A percentile compares a stretch with the other conserved stretches of the same genome.
These are phyloP conservation scores for Simplicillium aogashimaense DNA, from an alignment of 2,329 filamentous ascomycete genomes.

Conservation along the genomic window DNA sequence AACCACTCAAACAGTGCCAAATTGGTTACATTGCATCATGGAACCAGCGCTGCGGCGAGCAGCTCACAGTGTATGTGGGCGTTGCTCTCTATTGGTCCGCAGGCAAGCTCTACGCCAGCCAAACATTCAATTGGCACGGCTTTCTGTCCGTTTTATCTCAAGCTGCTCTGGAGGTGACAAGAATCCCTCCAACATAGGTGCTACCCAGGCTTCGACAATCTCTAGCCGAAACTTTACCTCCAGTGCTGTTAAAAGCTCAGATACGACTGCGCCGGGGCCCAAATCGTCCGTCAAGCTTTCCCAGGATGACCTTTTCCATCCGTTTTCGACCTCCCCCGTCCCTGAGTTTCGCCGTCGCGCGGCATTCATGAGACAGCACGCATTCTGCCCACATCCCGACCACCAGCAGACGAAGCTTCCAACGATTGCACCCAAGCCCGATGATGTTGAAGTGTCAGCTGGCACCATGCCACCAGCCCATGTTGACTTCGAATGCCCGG, in stretches of 20 bases:
- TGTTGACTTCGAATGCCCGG: slow-evolving; percentile 88
- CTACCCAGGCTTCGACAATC: too few relatives aligned
- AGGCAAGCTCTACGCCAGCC: slow-evolving; percentile 10
- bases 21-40: slow-evolving; percentile 13
- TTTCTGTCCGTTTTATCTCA: too few relatives aligned
- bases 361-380: slow-evolving; percentile 85
- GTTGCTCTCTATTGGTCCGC: slow-evolving; percentile 25
- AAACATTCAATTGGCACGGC: too few relatives aligned
- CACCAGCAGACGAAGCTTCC: slow-evolving; percentile 68
- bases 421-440: slow-evolving; percentile 52
- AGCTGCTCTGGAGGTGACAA: too few relatives aligned
- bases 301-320: slow-evolving; percentile 83
- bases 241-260: too few relatives aligned
- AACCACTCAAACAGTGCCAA: too few relatives aligned
- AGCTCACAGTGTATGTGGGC: slow-evolving; percentile 27
- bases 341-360: slow-evolving; percentile 80
- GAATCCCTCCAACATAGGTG: too few relatives aligned
- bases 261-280: background rate
- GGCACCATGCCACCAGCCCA: slow-evolving; percentile 61
- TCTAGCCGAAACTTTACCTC: too few relatives aligned
- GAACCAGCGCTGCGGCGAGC: slow-evolving; percentile 29
- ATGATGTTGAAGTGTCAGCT: slow-evolving; percentile 45
- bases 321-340: slow-evolving; percentile 80
- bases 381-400: slow-evolving; percentile 83
- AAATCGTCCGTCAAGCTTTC: slow-evolving; percentile 32